Evolutionary conservation across 2,329 filamentous ascomycete genomes (phyloP).

Genomic region (Exophiala viscosa): DNA sequence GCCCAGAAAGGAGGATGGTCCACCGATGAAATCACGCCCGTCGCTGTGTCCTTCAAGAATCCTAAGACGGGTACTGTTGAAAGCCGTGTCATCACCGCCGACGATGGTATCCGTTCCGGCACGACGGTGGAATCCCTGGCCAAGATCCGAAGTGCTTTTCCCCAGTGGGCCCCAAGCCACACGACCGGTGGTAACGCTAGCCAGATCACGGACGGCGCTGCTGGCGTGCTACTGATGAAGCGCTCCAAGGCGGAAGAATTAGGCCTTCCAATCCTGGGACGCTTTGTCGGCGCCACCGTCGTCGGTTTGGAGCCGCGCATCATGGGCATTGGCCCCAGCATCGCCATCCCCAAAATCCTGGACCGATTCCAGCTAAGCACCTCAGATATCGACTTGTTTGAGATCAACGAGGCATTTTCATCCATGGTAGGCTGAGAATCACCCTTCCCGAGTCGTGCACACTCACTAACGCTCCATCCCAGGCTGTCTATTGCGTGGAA

Average conservation of each 20-base stretch:
- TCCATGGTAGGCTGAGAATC: no score
- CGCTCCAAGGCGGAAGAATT: conserved; percentile 81
- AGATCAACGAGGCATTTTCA: conserved; percentile 97
- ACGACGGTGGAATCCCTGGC: conserved; percentile 75
- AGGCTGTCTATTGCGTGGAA: neutral
- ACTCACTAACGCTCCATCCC: no score
- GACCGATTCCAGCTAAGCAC: conserved; percentile 70
- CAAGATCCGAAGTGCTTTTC: conserved; percentile 87
- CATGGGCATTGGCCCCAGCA: conserved; percentile 61
- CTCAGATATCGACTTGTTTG: conserved; percentile 79
- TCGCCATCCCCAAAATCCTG: conserved; percentile 74
- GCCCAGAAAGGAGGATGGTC: conserved; percentile 88
- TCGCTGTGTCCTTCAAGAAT: conserved; percentile 74
- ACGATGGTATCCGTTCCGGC: conserved; percentile 82
- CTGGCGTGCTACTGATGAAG: conserved; percentile 88
- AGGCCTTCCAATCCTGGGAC: conserved; percentile 84
- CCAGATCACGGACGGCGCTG: conserved; percentile 82
- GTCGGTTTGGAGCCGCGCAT: conserved; percentile 85
- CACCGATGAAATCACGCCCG: conserved; percentile 88
- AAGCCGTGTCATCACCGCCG: conserved; percentile 64
- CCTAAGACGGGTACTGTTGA: conserved; percentile 72
- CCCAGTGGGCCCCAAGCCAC: conserved; percentile 70
- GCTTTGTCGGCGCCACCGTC: conserved; percentile 86
- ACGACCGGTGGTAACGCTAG: conserved; percentile 90
- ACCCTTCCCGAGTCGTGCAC: no score